Evolutionary conservation across 257 asterid species (phyloP), one percentile per base, ranked within the genome.

Genomic region (Solanum gandarillasii): DNA sequence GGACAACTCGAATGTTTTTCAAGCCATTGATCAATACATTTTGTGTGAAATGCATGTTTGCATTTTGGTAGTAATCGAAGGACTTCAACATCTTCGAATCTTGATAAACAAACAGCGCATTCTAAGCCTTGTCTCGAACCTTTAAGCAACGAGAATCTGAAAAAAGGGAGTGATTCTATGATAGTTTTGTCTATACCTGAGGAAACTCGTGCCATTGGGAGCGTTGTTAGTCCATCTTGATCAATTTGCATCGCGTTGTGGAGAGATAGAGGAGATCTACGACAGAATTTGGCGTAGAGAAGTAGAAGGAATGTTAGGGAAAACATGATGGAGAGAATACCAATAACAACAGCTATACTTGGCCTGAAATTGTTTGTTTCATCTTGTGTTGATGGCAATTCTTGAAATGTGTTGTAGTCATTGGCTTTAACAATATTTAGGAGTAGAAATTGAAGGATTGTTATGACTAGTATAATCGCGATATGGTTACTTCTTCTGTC

Each of bases 281-380:
- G 87, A 72, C 90, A 94, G 91, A 93, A 94, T 78, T 95, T 96
- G 13, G 98, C 98, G 83, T 94, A 95, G 23, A 96, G 91, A 31
- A 96, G 93, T 32, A 96, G 96, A 84, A 94, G 31, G 73, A 95
- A 92, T 58, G 98, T 94, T 36, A 95, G 46, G 18, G 94, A 88
- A 70, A 96, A 93, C 95, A 95, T 93, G 84, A 95, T 88, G 10
- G 95, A 85, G 1, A 96, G 93, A 62, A 95, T 90, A 29, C 94
- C 98, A 36, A 94, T 92, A 3, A 96, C 98, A 29, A 96, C 97
- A 6, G 94, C 95, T 6, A 95, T 86, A 68, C 98, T 95, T 3
- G 99, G 98, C 83, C 91, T 94, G 39, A 95, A 94, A 21, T 86
- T 93, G 83, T 79, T 87, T 87, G 86, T 32, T 3, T 88, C 90